A percentile compares a stretch with the other conserved stretches of the same genome.
Conservation (phyloP, 2,329 filamentous ascomycete species). For the Parascedosporium putredinis region DNA sequence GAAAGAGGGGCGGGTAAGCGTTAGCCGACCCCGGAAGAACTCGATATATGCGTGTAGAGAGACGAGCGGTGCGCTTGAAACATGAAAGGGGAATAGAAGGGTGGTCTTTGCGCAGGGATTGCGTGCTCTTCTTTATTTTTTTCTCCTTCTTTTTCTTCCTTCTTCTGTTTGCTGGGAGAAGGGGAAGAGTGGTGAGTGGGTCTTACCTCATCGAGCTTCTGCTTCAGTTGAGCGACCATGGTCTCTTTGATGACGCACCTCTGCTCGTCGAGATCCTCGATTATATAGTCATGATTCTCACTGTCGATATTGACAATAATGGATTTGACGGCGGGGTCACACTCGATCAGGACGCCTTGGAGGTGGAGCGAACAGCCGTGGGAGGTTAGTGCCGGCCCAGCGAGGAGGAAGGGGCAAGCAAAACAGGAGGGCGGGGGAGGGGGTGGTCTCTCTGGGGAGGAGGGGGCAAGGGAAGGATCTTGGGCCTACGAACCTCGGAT, state of each 20-base stretch:
- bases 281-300: slow-evolving; percentile 61
- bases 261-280: slow-evolving; percentile 70
- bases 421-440: not conserved
- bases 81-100: too few relatives aligned
- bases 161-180: too few relatives aligned
- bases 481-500: slow-evolving; percentile 42
- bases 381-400: slow-evolving; percentile 9
- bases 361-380: not conserved
- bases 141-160: too few relatives aligned
- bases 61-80: too few relatives aligned
- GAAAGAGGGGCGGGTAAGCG: not conserved
- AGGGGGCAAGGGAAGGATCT: not conserved
- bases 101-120: too few relatives aligned
- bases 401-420: too few relatives aligned
- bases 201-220: slow-evolving; percentile 54
- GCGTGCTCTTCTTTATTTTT: too few relatives aligned
- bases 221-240: slow-evolving; percentile 58
- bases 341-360: slow-evolving; percentile 66
- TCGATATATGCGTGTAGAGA: too few relatives aligned
- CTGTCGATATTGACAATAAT: slow-evolving; percentile 71
- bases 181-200: not conserved
- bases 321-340: slow-evolving; percentile 79
- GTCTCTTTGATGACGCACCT: slow-evolving; percentile 65
- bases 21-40: not conserved
- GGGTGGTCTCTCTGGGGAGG: too few relatives aligned